Evolutionary conservation across 345 rosid genomes (phyloP).

Genomic region (Brassica incana): DNA sequence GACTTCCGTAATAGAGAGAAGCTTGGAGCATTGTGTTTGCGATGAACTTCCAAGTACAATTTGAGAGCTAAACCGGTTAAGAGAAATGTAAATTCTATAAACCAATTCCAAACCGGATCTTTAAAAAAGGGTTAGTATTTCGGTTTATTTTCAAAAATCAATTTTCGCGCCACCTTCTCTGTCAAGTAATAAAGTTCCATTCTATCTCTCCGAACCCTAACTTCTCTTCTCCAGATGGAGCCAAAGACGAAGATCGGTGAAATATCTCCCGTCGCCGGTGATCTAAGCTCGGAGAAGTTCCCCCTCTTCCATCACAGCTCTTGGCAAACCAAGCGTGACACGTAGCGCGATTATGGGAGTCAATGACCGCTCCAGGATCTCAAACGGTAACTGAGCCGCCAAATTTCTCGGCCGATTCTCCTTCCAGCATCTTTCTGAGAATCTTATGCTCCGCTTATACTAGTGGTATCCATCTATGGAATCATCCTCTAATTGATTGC

Average conservation of each 20-base stretch:
- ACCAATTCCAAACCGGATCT: conserved; percentile 6
- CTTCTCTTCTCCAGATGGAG: conserved; percentile 22
- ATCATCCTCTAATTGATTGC: neutral
- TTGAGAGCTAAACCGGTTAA: neutral
- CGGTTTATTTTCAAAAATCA: neutral
- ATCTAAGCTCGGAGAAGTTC: conserved; percentile 34
- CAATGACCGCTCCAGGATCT: conserved; percentile 51
- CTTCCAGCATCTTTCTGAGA: conserved; percentile 79
- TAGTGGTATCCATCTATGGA: conserved; percentile 29
- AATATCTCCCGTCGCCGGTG: conserved; percentile 15
- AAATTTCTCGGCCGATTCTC: conserved; percentile 50
- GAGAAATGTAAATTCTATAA: neutral
- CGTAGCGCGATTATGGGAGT: no score
- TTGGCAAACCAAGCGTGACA: conserved; percentile 59
- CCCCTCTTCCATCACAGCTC: conserved; percentile 75
- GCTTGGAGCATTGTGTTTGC: neutral
- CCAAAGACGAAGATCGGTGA: conserved; percentile 32
- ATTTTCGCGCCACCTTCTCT: conserved; percentile 34
- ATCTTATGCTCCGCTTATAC: conserved; percentile 84
- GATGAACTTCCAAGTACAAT: neutral
- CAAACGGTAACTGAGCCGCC: conserved; percentile 55
- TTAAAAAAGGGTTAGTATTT: neutral
- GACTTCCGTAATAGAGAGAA: neutral
- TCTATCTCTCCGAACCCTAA: neutral
- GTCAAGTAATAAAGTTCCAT: neutral